Conservation (phyloP, 1,284 basidiomycete species). For the Coniophora puteana region DNA sequence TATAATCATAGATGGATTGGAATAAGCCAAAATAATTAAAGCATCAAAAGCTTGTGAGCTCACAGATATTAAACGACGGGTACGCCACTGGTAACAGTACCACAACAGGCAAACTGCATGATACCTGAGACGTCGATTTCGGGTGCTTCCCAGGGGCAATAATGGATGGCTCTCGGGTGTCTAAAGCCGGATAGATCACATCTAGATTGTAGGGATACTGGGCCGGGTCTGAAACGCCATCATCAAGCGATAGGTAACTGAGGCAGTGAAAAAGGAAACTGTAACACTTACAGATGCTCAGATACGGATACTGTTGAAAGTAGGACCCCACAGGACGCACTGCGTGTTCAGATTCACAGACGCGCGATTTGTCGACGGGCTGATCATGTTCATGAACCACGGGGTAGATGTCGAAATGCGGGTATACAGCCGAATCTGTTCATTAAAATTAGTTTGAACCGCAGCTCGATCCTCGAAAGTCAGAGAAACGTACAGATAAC, state of each 20-base stretch:
- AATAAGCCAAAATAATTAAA: background rate
- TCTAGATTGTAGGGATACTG: slow-evolving; percentile 25
- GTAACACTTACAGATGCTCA: background rate
- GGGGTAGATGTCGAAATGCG: slow-evolving; percentile 45
- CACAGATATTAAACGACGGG: background rate
- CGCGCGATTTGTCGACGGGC: slow-evolving; percentile 1
- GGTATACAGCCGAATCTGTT: slow-evolving; percentile 39
- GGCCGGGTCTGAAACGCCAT: slow-evolving; percentile 21
- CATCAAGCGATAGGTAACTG: too few species aligned
- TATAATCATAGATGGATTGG: too few species aligned
- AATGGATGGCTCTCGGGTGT: too few species aligned
- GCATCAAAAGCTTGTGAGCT: background rate
- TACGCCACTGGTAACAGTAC: too few species aligned
- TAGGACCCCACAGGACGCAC: background rate
- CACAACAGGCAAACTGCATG: too few species aligned
- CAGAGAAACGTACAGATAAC: slow-evolving; percentile 30
- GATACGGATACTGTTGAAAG: background rate
- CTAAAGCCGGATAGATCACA: slow-evolving; percentile 26
- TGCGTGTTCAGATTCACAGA: background rate
- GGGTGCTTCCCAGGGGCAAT: too few species aligned
- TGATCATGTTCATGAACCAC: too few species aligned
- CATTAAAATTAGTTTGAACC: slow-evolving; percentile 10
- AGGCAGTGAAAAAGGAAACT: background rate
- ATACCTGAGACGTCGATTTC: too few species aligned
- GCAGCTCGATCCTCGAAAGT: too few species aligned